A percentile compares a stretch with the other conserved stretches of the same genome.
Evolutionary conservation across 1,139 yeast genomes (phyloP).

Genomic region (Geotrichum reessii): DNA sequence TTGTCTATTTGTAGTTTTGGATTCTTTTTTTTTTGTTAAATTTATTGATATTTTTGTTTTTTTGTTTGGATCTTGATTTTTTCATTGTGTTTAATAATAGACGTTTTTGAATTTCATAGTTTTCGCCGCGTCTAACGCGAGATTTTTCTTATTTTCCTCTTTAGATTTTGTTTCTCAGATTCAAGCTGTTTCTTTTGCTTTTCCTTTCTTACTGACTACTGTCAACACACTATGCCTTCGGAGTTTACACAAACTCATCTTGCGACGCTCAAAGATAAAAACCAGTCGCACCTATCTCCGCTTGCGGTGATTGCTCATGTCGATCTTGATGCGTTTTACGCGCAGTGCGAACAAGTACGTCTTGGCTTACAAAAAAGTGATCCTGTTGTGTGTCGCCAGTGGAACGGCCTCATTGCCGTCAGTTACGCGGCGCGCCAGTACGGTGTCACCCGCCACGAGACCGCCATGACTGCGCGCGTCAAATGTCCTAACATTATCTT

Average conservation of each 20-base stretch:
- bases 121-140: not conserved
- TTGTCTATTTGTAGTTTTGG: no score
- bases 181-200: no score
- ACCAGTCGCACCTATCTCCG: conserved; percentile 45
- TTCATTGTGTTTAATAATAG: not conserved
- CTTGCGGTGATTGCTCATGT: conserved; percentile 79
- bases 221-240: conserved; percentile 1
- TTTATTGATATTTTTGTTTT: no score
- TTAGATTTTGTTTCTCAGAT: not conserved
- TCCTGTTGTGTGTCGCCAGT: conserved; percentile 92
- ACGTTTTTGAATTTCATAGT: not conserved
- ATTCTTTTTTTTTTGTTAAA: not conserved
- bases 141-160: not conserved
- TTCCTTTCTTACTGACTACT: no score
- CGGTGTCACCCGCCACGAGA: conserved; percentile 78
- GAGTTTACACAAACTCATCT: conserved; percentile 24
- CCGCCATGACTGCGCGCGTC: conserved; percentile 55
- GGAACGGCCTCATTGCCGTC: conserved; percentile 86
- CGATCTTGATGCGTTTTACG: conserved; percentile 91
- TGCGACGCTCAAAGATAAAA: conserved; percentile 21
- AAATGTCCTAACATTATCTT: conserved; percentile 72
- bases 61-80: no score
- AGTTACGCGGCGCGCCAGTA: conserved; percentile 69
- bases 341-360: conserved; percentile 85
- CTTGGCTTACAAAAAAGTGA: conserved; percentile 57